Evolutionary conservation across 2,329 filamentous ascomycete genomes (phyloP).

Genomic region (Parastagonospora nodorum): DNA sequence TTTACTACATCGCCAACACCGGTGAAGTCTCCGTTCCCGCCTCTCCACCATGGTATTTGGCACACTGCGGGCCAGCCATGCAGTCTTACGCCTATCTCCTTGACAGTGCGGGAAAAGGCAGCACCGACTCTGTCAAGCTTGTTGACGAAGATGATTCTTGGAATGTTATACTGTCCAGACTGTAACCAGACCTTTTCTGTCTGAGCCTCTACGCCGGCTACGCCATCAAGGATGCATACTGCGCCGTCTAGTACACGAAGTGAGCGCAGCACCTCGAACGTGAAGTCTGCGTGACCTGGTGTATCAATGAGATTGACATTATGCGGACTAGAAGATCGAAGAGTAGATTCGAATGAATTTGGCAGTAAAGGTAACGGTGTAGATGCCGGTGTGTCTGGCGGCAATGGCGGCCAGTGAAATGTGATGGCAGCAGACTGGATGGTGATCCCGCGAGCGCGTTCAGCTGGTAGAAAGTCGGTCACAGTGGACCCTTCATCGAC

Average conservation of each 20-base stretch:
- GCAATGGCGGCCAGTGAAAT: conserved; percentile 81
- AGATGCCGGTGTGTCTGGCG: conserved; percentile 41
- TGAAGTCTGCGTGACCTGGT: conserved; percentile 95
- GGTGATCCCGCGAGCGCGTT: conserved; percentile 90
- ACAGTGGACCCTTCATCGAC: conserved; percentile 97
- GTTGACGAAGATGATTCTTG: conserved; percentile 80
- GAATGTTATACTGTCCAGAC: conserved; percentile 83
- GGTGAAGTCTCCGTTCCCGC: conserved; percentile 71
- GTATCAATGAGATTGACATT: conserved; percentile 73
- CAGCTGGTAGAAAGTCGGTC: conserved; percentile 93
- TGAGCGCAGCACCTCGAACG: conserved; percentile 92
- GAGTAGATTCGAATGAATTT: conserved; percentile 31
- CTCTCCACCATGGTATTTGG: conserved; percentile 92
- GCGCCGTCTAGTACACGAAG: conserved; percentile 86
- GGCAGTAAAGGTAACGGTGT: conserved; percentile 34
- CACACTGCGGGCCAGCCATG: conserved; percentile 88
- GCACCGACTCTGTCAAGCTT: conserved; percentile 85
- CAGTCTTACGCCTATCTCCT: conserved; percentile 80
- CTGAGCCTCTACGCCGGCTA: conserved; percentile 93
- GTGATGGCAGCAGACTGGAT: conserved; percentile 97
- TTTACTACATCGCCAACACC: conserved; percentile 86
- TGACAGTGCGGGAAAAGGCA: conserved; percentile 80
- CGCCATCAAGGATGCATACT: conserved; percentile 90
- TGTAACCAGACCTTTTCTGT: conserved; percentile 97
- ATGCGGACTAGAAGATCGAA: conserved; percentile 62